Evolutionary conservation across 2,329 filamentous ascomycete species (phyloP), one percentile per base, ranked within the genome.

Genomic region (Neopestalotiopsis clavispora): DNA sequence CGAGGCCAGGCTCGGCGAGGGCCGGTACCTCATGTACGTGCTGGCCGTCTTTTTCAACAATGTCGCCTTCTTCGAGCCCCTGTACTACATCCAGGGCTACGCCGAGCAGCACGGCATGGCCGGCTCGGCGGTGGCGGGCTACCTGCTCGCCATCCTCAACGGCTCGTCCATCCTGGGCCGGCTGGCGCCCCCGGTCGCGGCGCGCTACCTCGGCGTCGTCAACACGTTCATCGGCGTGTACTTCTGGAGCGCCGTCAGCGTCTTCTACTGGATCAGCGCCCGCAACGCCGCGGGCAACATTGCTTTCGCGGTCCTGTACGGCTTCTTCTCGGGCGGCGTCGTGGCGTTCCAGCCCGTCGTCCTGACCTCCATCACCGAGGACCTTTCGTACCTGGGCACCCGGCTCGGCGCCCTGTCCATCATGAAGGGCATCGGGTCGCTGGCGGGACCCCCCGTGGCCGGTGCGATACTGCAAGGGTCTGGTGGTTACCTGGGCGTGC

Each of bases 201-300:
- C 63, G 28, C 23, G 63, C n/a, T 4, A 23, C 10, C 14, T 66
- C 63, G 63, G 63, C n/a, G n/a, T 34, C 10, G 49, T 66, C 20
- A 66, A 66, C 40, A 66, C 63, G 23, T 66, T 66, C 23, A 42
- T 66, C 14, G n/a, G 14, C 38, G 34, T 40, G 12, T 56, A 56
- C 32, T 30, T 66, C 49, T 23, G 57, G 20, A 66, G 63, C 49
- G 42, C 12, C 23, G 63, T 34, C n/a, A n/a, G n/a, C n/a, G n/a
- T 66, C 4, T 66, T 66, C 45, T 66, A 66, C 63, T 66, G 63
- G 63, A 57, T 66, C 63, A 66, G 49, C 28, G 63, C 63, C 13
- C 13, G n/a, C 42, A 57, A 66, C 45, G 49, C 63, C 28, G 63
- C 63, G 28, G 49, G 63, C 14, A 66, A 58, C 49, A 42, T 66